Conservation (phyloP, 225 moss, liverwort and hornwort genomes). For the Sphagnum contortum region DNA sequence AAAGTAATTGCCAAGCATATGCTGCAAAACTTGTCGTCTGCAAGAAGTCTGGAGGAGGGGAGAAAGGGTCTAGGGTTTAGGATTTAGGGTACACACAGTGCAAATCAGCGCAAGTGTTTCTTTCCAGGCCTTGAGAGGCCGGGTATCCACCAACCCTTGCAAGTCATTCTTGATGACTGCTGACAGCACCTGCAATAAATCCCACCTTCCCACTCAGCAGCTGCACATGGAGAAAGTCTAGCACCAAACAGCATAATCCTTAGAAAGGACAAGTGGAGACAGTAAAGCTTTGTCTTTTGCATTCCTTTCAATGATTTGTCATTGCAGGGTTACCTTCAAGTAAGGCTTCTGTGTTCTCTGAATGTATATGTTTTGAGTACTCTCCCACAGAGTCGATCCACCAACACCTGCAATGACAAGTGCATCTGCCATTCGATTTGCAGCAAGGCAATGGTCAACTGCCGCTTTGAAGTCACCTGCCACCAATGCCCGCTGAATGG, state of each 20-base stretch:
- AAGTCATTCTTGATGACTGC: conserved; percentile 86
- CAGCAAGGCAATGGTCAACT: conserved; percentile 71
- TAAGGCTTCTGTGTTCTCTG: conserved; percentile 66
- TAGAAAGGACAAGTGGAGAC: too few relatives aligned
- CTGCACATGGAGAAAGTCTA: too few relatives aligned
- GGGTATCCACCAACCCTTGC: conserved; percentile 64
- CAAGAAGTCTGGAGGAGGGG: too few relatives aligned
- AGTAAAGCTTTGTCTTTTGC: too few relatives aligned
- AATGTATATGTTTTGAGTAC: conserved; percentile 80
- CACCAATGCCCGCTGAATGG: conserved; percentile 79
- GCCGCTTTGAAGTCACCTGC: conserved; percentile 80
- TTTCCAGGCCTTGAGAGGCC: conserved; percentile 92
- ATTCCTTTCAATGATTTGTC: too few relatives aligned
- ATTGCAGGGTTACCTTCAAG: conserved; percentile 46
- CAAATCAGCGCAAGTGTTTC: conserved; percentile 94
- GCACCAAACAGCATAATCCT: too few relatives aligned
- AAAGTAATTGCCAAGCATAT: too few relatives aligned
- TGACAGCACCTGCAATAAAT: conserved; percentile 20
- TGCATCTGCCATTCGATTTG: conserved; percentile 80
- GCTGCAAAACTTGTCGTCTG: too few relatives aligned
- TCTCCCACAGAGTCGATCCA: conserved; percentile 79
- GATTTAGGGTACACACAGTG: conserved; percentile 40
- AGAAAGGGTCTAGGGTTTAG: too few relatives aligned
- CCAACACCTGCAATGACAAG: conserved; percentile 87
- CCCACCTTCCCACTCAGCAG: too few relatives aligned